Base-by-base conservation (phyloP, 495 filamentous ascomycete species). In the Barbatosphaeria neglecta region DNA sequence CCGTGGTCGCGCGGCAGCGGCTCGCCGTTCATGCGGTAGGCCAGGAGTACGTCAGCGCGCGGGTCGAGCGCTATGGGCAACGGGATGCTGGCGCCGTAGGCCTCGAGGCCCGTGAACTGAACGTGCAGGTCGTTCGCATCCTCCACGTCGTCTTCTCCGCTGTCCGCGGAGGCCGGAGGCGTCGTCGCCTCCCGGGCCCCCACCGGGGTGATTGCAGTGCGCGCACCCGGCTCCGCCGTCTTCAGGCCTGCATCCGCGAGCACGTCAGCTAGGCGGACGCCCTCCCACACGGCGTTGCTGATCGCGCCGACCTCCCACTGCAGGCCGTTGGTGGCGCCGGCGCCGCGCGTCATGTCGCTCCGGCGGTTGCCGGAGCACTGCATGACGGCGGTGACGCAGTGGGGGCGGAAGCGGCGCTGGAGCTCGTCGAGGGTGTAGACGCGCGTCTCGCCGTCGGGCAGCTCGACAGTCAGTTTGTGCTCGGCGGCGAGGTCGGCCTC, bases 351-450 rank as follows among this genome's bases (percentile, higher is more conserved):
- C 72, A 83, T 79, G 53, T 83, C 74, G 25, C 68, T 72, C 0
- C 81, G 62, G 5, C 81, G 66, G 56, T 81, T 83, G 3, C 81
- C 81, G 31, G 73, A 74, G 55, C 80, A 84, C 25, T 78, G 76
- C 13, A 83, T 50, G 7, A 72, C 65, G 0, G 73, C 73, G 0
- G 79, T 78, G n/a, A 83, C 69, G 20, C 59, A 73, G 45, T 76
- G 62, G 31, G 64, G 55, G 22, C 68, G 62, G 55, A 82, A 82
- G 24, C 67, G 64, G 7, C 60, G 50, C 25, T 65, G 70, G 23
- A 82, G 55, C 37, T 81, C 78, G 11, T 63, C 62, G 37, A 83
- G 54, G 16, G 67, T 71, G 27, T 82, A 77, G 5, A 41, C 50
- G 49, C 61, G 65, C n/a, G 55, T 64, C 22, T 72, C 65, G 22